Conservation (phyloP, 2,329 filamentous ascomycete genomes). For the Neofusicoccum umdonicola region DNA sequence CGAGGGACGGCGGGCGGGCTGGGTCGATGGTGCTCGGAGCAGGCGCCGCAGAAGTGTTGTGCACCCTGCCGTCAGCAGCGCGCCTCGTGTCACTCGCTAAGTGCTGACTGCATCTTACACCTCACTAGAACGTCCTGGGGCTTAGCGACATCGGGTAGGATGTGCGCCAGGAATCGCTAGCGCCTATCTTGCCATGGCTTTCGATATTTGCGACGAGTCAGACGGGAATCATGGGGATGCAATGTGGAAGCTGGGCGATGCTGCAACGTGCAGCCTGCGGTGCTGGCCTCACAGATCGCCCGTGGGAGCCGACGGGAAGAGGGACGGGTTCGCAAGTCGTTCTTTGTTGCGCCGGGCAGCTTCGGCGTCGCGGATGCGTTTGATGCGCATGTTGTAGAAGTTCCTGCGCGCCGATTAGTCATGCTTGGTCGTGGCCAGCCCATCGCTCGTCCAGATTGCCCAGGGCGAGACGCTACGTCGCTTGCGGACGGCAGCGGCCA, state of each 20-base stretch:
- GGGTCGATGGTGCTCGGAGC: background rate
- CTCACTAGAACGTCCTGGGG: conserved; percentile 16
- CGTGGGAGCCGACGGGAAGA: conserved; percentile 83
- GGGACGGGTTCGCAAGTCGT: conserved; percentile 70
- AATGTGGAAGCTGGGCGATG: conserved; percentile 4
- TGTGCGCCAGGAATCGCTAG: conserved; percentile 5
- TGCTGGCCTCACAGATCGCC: conserved; percentile 37
- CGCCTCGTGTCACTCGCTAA: conserved; percentile 18
- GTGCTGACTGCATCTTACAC: conserved; percentile 19
- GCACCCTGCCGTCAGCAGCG: conserved; percentile 16
- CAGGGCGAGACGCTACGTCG: background rate
- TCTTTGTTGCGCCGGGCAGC: conserved; percentile 78
- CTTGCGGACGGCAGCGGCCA: too few relatives aligned
- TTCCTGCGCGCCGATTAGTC: conserved; percentile 49
- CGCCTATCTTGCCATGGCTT: conserved; percentile 5
- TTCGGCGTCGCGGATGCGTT: conserved; percentile 75
- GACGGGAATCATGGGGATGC: background rate
- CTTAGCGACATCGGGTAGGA: conserved; percentile 14
- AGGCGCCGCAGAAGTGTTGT: conserved; percentile 3
- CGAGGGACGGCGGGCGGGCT: background rate
- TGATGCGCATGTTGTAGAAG: conserved; percentile 82
- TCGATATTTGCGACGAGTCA: conserved; percentile 17
- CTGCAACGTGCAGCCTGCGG: background rate
- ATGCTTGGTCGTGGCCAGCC: background rate
- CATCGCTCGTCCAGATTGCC: background rate